A percentile compares a stretch with the other conserved stretches of the same genome.
These are phyloP conservation scores for Sporothrix dimorphospora DNA, from an alignment of 2,329 filamentous ascomycete genomes.

Conservation along the genomic window DNA sequence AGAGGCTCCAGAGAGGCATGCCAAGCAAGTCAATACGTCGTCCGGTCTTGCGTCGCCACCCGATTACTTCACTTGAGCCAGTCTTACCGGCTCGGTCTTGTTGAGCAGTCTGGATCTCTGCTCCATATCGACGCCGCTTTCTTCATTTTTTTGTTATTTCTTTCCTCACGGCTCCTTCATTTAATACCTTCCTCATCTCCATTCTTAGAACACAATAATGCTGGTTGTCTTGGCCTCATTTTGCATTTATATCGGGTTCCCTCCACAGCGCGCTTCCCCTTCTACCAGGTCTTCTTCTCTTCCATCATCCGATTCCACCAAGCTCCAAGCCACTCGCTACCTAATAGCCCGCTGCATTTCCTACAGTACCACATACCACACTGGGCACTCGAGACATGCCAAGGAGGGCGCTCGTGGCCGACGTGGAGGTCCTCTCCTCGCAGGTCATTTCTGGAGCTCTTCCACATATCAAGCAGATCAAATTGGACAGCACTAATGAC, in stretches of 20 bases:
- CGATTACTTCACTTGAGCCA: background rate
- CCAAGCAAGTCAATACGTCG: background rate
- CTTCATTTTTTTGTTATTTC: background rate
- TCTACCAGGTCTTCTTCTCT: background rate
- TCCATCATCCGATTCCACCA: background rate
- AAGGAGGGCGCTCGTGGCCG: conserved; percentile 39
- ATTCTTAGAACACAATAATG: background rate
- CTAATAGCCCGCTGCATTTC: background rate
- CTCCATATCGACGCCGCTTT: background rate
- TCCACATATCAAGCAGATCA: background rate
- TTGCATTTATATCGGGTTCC: background rate
- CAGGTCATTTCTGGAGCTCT: background rate
- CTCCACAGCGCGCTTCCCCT: too few species aligned
- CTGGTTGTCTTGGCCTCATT: background rate
- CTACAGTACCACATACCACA: background rate
- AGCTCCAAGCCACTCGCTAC: background rate
- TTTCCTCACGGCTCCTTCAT: background rate
- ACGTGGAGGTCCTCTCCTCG: conserved; percentile 9
- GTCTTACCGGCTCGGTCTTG: background rate
- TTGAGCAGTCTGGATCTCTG: background rate
- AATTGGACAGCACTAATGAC: background rate
- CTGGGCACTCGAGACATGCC: conserved; percentile 19
- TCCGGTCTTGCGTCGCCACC: background rate
- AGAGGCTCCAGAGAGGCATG: background rate
- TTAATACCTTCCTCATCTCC: background rate